Percentiles rank a stretch among this genome's conserved stretches.
These are phyloP conservation scores for Rhodotorula diobovata DNA, from an alignment of 768 basidiomycete species.

Conservation along the genomic window DNA sequence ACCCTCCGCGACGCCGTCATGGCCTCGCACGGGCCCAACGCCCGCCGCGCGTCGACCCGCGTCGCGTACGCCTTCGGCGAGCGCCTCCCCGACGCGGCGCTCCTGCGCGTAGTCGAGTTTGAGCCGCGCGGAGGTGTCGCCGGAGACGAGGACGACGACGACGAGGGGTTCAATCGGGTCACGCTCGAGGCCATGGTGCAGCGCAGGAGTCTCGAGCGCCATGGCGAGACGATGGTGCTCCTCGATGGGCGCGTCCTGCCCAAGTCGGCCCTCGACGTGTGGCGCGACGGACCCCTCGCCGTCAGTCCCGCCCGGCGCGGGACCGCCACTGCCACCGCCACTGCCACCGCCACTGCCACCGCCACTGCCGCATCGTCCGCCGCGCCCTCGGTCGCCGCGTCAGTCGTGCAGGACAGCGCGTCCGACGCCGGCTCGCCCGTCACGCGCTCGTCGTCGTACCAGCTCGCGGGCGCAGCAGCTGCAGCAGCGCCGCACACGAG, in stretches of 20 bases:
- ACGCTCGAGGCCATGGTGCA: constrained; percentile 5
- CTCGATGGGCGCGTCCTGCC: constrained; percentile 21
- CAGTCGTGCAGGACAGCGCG: not conserved
- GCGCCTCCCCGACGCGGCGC: constrained; percentile 17
- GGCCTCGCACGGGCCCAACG: not conserved
- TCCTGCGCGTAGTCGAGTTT: constrained; percentile 13
- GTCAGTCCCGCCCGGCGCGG: not conserved
- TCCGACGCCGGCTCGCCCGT: not conserved
- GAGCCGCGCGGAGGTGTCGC: constrained; percentile 24
- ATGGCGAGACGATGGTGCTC: constrained; percentile 12
- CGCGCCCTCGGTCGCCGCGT: not conserved
- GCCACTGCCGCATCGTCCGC: not conserved
- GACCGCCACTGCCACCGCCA: no score
- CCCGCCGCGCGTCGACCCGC: constrained; percentile 14
- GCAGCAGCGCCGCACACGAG: not conserved
- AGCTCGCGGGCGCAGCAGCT: not conserved
- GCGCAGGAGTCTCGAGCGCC: not conserved
- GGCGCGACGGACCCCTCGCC: constrained; percentile 2
- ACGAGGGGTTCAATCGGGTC: not conserved
- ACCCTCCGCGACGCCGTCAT: constrained; percentile 28
- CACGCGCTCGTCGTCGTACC: not conserved
- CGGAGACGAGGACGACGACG: not conserved
- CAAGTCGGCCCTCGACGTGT: constrained; percentile 23
- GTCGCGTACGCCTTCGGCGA: constrained; percentile 32
- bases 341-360: no score